Conservation (phyloP, 2,329 filamentous ascomycete genomes). For the Xenoacremonium recifei region DNA sequence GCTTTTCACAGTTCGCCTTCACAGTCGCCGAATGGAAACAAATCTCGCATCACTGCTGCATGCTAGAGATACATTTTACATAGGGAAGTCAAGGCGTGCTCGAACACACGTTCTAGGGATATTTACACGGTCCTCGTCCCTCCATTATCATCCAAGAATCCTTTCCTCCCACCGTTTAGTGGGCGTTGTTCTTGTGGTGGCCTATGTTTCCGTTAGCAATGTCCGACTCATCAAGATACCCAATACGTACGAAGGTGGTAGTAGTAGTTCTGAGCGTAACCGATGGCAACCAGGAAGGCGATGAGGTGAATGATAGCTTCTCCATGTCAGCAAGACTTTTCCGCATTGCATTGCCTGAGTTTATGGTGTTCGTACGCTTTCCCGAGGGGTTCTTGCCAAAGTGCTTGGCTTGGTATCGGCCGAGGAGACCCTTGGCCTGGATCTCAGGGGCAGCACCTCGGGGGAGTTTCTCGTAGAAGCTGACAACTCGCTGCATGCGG, state of each 20-base stretch:
- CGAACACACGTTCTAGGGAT: conserved; percentile 36
- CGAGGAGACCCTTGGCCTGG: conserved; percentile 78
- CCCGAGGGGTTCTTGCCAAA: conserved; percentile 91
- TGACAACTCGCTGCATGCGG: conserved; percentile 96
- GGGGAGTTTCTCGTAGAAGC: conserved; percentile 98
- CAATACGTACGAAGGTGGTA: conserved; percentile 90
- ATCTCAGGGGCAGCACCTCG: conserved; percentile 83
- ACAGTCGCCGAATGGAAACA: conserved; percentile 7
- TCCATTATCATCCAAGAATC: conserved; percentile 23
- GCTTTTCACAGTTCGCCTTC: no score
- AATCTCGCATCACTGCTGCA: conserved; percentile 27
- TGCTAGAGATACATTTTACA: conserved; percentile 34
- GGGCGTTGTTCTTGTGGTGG: conserved; percentile 99
- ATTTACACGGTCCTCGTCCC: conserved; percentile 39
- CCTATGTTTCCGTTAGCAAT: conserved; percentile 53
- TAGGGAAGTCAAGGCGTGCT: conserved; percentile 37
- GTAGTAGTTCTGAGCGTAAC: conserved; percentile 99
- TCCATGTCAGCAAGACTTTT: no score
- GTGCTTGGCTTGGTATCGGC: conserved; percentile 87
- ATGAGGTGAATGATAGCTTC: conserved; percentile 87
- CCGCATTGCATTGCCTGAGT: not conserved
- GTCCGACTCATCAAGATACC: not conserved
- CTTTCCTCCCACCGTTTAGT: conserved; percentile 57
- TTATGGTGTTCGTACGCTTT: conserved; percentile 68
- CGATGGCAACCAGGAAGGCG: conserved; percentile 71